A percentile compares a stretch with the other conserved stretches of the same genome.
Conservation (phyloP, 116 monocot genomes). For the Posidonia oceanica region DNA sequence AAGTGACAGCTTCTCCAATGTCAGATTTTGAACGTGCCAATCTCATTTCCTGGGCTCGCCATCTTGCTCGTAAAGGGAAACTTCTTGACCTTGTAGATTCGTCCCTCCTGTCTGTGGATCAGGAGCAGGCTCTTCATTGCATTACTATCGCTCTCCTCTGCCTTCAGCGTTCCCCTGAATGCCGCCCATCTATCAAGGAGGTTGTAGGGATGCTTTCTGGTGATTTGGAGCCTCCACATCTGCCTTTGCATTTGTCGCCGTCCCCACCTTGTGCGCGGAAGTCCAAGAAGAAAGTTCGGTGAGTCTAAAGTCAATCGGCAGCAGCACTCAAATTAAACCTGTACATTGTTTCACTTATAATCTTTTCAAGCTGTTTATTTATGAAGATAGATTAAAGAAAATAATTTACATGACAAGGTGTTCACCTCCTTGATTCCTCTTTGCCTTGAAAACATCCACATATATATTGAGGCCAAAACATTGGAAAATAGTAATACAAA, state of each 20-base stretch:
- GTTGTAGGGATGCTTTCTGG: constrained; percentile 76
- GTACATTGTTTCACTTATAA: constrained; percentile 2
- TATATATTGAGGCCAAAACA: too few relatives aligned
- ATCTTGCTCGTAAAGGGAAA: constrained; percentile 58
- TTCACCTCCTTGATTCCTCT: not conserved
- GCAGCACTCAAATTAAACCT: not conserved
- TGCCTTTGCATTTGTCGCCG: constrained; percentile 87
- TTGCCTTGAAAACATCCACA: too few relatives aligned
- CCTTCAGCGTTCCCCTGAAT: constrained; percentile 67
- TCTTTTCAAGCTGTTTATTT: not conserved
- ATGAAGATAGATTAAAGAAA: not conserved
- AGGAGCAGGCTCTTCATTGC: constrained; percentile 73
- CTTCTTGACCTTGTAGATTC: constrained; percentile 72
- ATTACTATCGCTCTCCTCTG: constrained; percentile 84
- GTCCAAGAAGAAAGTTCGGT: constrained; percentile 49
- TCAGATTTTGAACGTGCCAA: constrained; percentile 92
- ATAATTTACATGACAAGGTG: not conserved
- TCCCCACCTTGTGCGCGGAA: constrained; percentile 71
- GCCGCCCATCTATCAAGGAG: constrained; percentile 62
- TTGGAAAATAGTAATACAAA: not conserved
- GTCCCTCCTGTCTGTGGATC: constrained; percentile 38
- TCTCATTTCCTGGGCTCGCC: constrained; percentile 89
- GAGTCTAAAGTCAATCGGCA: constrained; percentile 9
- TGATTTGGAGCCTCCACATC: constrained; percentile 55
- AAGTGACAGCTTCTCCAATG: constrained; percentile 88